These are phyloP conservation scores for Daldinia concentrica DNA, from an alignment of 495 filamentous ascomycete genomes.

Conservation along the genomic window DNA sequence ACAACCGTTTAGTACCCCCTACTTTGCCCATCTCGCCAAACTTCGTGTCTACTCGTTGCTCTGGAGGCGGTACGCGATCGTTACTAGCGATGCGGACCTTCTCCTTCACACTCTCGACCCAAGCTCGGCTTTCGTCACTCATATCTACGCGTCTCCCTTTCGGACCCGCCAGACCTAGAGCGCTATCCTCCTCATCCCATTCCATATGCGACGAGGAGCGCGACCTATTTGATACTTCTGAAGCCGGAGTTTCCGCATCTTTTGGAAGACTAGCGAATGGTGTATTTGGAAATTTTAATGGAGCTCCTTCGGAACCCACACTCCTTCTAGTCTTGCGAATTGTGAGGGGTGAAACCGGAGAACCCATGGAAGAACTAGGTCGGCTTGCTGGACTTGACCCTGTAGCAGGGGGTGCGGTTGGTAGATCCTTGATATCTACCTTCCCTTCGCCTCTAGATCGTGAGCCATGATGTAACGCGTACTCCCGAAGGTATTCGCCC, in stretches of 20 bases:
- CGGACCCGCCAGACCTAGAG: constrained; percentile 71
- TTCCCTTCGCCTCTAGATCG: constrained; percentile 59
- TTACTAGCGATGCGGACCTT: constrained; percentile 67
- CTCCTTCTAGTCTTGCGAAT: constrained; percentile 62
- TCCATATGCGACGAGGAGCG: constrained; percentile 57
- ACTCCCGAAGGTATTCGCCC: constrained; percentile 93
- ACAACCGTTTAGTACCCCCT: constrained; percentile 66
- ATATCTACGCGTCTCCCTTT: constrained; percentile 66
- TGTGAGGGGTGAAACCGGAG: constrained; percentile 52
- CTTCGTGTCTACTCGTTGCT: constrained; percentile 46
- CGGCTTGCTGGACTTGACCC: constrained; percentile 57
- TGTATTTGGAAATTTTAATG: constrained; percentile 48
- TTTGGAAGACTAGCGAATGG: constrained; percentile 41
- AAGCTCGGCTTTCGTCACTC: constrained; percentile 69
- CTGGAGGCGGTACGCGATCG: constrained; percentile 45
- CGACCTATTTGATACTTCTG: constrained; percentile 51
- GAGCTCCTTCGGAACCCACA: constrained; percentile 43
- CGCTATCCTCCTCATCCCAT: constrained; percentile 65
- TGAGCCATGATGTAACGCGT: constrained; percentile 85
- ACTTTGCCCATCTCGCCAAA: constrained; percentile 69
- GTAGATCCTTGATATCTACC: constrained; percentile 68
- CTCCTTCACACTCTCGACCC: constrained; percentile 79
- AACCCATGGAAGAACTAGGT: constrained; percentile 49
- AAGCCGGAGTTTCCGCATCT: constrained; percentile 45
- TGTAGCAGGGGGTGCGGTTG: constrained; percentile 37